phyloP scores from a whole-genome alignment of 768 basidiomycete species.

The Ephemerocybe angulata region DNA sequence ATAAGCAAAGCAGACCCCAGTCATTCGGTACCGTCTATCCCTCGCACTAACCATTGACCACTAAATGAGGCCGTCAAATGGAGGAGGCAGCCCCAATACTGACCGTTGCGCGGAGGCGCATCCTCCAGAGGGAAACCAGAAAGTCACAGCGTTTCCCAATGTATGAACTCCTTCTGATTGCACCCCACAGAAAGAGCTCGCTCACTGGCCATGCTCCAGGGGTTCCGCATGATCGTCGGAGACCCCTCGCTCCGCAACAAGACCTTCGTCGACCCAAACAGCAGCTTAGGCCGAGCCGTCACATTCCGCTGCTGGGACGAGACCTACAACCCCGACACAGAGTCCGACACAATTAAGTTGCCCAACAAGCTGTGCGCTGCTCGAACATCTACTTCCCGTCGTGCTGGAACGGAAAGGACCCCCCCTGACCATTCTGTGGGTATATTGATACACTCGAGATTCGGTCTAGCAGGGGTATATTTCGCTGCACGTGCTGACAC shows the following conservation, averaged over 20 bases:
- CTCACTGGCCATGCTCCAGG: background rate
- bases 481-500: background rate
- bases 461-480: no score
- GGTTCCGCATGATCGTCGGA: slow-evolving; percentile 4
- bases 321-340: background rate
- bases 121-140: background rate
- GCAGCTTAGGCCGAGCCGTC: background rate
- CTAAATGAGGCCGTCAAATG: no score
- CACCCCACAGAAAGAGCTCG: background rate
- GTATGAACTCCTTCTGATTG: background rate
- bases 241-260: background rate
- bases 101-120: no score
- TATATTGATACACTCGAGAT: background rate
- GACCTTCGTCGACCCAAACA: background rate
- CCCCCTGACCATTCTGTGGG: background rate
- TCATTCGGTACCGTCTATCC: no score
- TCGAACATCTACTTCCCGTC: background rate
- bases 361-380: background rate
- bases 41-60: no score
- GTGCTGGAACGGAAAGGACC: background rate
- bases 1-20: no score
- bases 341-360: background rate
- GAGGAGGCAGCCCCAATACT: no score
- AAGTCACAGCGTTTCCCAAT: slow-evolving; percentile 1
- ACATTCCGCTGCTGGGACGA: background rate